phyloP scores from a whole-genome alignment of 345 rosid species.

The Eucalyptus sp. region DNA sequence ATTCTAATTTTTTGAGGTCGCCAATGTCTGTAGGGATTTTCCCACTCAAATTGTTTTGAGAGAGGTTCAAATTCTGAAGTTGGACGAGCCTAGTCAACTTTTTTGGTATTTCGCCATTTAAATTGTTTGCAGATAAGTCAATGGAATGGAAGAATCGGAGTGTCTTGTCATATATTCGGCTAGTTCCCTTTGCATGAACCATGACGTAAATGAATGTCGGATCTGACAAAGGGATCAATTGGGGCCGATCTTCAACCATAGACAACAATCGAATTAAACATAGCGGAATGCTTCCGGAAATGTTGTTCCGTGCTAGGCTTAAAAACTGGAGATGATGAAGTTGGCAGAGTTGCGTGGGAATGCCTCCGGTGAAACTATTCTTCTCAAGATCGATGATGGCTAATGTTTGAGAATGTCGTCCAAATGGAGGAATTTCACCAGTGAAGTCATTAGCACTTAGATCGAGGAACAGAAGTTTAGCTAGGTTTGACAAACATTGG shows the following conservation, averaged over 20 bases:
- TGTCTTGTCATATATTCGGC: rapidly evolving
- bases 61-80: too few species aligned
- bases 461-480: rapidly evolving
- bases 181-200: too few species aligned
- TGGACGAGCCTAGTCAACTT: rapidly evolving
- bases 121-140: too few species aligned
- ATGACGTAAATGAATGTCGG: rapidly evolving
- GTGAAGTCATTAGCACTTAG: neutral
- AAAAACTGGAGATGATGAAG: rapidly evolving
- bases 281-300: neutral
- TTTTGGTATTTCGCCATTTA: too few species aligned
- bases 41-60: too few species aligned
- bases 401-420: rapidly evolving
- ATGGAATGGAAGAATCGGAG: too few species aligned
- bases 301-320: neutral
- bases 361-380: neutral
- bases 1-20: too few species aligned
- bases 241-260: too few species aligned
- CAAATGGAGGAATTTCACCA: neutral
- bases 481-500: neutral
- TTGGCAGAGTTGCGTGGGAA: neutral
- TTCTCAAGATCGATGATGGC: neutral
- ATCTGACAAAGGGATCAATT: rapidly evolving
- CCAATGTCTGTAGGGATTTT: too few species aligned
- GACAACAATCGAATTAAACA: neutral